Conservation (phyloP, 768 basidiomycete genomes). For the Amanita pseudoporphyria region DNA sequence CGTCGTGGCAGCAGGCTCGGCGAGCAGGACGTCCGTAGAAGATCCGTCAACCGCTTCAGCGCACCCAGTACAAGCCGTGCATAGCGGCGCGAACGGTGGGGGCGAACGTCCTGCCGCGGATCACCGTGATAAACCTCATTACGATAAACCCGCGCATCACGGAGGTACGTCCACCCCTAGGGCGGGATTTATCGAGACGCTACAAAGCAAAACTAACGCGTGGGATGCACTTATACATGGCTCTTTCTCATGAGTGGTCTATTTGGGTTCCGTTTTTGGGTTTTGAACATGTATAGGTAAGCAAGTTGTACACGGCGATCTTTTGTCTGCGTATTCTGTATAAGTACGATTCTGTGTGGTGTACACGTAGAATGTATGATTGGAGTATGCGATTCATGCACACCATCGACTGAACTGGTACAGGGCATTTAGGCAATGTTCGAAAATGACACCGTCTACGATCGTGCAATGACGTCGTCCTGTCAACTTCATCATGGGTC, state of each 20-base stretch:
- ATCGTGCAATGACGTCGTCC: background rate
- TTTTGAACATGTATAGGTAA: background rate
- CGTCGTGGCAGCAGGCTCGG: background rate
- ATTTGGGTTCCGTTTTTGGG: background rate
- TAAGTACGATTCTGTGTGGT: background rate
- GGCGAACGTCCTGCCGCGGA: background rate
- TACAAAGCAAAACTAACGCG: slow-evolving; percentile 46
- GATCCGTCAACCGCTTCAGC: too few species aligned
- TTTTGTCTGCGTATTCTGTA: background rate
- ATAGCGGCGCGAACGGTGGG: background rate
- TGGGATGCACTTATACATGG: slow-evolving; percentile 66
- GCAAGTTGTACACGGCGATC: background rate
- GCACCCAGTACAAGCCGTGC: background rate
- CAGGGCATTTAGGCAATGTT: background rate
- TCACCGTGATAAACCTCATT: too few species aligned
- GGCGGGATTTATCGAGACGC: slow-evolving; percentile 44
- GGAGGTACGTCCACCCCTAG: slow-evolving; percentile 20
- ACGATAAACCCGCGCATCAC: too few species aligned
- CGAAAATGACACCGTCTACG: background rate
- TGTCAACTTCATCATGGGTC: background rate
- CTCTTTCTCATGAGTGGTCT: slow-evolving; percentile 40
- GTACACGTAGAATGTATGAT: background rate
- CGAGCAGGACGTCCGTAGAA: background rate
- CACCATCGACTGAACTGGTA: too few species aligned
- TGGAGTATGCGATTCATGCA: too few species aligned